Conservation (phyloP, 805 yeast genomes). For the Saccharomycopsis lassenensis region DNA sequence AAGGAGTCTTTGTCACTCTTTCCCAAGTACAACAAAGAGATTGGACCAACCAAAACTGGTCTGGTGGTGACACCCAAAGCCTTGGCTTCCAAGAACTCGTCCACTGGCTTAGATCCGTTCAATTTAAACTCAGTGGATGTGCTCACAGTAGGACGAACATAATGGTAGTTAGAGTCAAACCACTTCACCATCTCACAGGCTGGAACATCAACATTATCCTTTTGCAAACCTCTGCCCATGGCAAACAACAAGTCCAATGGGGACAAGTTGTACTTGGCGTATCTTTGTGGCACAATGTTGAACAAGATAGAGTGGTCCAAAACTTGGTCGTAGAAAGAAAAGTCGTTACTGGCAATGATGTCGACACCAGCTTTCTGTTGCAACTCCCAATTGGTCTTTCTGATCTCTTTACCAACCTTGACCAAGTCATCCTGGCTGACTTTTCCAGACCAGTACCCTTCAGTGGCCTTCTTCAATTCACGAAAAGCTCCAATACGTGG, state of each 20-base stretch:
- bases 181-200: conserved; percentile 99
- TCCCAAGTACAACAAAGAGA: conserved; percentile 89
- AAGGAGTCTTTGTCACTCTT: conserved; percentile 97
- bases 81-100: conserved; percentile 96
- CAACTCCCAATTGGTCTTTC: conserved; percentile 95
- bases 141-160: conserved; percentile 98
- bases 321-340: conserved; percentile 96
- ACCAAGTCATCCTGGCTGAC: conserved; percentile 75
- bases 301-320: conserved; percentile 84
- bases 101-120: conserved; percentile 93
- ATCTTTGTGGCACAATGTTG: conserved; percentile 95
- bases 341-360: conserved; percentile 93
- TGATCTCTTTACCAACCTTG: conserved; percentile 88
- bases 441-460: conserved; percentile 98
- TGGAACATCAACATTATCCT: conserved; percentile 95
- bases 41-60: conserved; percentile 96
- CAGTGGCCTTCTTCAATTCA: conserved; percentile 98
- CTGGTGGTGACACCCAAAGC: conserved; percentile 92
- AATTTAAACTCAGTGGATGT: conserved; percentile 92
- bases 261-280: conserved; percentile 81
- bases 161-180: conserved; percentile 99
- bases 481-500: conserved; percentile 99
- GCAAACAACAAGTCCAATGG: conserved; percentile 92
- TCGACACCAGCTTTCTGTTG: conserved; percentile 97
- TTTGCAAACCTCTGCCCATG: conserved; percentile 99